Evolutionary conservation across 768 basidiomycete genomes (phyloP), one percentile per base, ranked within the genome.

Genomic region (Panellus pusillus): DNA sequence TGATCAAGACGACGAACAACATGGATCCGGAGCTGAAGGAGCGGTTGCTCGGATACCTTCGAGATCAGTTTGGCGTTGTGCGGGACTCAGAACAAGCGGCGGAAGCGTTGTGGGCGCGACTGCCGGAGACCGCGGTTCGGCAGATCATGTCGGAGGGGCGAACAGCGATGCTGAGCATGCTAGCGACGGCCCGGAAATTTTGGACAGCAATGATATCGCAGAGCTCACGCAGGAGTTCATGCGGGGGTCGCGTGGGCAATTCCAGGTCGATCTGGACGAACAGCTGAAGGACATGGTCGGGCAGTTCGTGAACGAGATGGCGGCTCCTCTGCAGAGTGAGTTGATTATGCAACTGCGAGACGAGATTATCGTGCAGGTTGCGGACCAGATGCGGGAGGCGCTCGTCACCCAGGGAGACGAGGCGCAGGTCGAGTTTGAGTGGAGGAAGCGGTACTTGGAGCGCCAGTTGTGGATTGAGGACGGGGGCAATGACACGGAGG

Each of bases 351-450:
- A 57, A 47, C 51, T 57, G 46, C 53, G 52, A 47, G 44, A 57
- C 51, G 56, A 52, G 39, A 57, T 57, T 20, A 52, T 57, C 32
- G 56, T 52, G 37, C 51, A 57, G 58, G 58, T 55, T 12, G 54
- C 54, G 37, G 58, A 55, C 24, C 58, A 55, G 43, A 60, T 60
- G 58, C 49, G 49, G 54, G 59, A 61, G 6, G 59, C 55, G 44
- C 38, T 61, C n/a, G 52, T 43, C 36, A 48, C 53, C 35, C 55
- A 56, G 55, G 52, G 55, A 12, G 59, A 57, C 45, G 59, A 61
- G 48, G 59, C 59, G 39, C 55, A 56, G 44, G 49, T 61, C 11
- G 59, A 57, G 52, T 61, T 56, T 29, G 59, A 56, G 38, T 61
- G 59, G 59, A 51, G 59, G 9, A 29, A 55, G 19, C 46, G 52